These are phyloP conservation scores for Solanum gracilifrons DNA, from an alignment of 257 asterid species.

Conservation along the genomic window DNA sequence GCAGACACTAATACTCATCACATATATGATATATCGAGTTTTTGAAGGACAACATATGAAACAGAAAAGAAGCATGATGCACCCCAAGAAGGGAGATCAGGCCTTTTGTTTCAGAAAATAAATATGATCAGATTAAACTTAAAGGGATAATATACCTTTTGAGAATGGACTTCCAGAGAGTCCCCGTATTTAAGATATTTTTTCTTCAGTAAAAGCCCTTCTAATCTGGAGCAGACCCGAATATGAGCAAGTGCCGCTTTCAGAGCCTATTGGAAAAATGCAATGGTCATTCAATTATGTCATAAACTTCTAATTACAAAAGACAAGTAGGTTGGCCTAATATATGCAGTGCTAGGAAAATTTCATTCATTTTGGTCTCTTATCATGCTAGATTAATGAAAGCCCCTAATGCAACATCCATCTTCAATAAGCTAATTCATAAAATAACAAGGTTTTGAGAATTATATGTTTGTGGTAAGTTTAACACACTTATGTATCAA, in stretches of 20 bases:
- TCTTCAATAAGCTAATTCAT: background rate
- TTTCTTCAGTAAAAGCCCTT: conserved; percentile 79
- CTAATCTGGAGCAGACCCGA: conserved; percentile 80
- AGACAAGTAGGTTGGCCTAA: background rate
- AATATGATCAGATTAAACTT: background rate
- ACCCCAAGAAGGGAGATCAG: background rate
- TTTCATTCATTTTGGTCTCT: background rate
- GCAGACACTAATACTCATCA: background rate
- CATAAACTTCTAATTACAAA: background rate
- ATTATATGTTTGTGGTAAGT: background rate
- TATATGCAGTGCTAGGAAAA: background rate
- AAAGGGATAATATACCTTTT: conserved; percentile 43
- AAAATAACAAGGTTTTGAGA: background rate
- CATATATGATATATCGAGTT: background rate
- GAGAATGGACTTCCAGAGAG: conserved; percentile 71
- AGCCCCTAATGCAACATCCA: background rate
- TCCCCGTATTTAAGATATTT: conserved; percentile 66
- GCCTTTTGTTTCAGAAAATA: background rate
- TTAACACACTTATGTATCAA: background rate
- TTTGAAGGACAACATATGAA: background rate
- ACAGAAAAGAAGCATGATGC: background rate
- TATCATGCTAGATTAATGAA: background rate
- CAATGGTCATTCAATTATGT: background rate
- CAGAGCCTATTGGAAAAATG: conserved; percentile 37
- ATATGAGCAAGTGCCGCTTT: conserved; percentile 68